Base-by-base conservation (phyloP, 164 flowering plant genomes). In the Litsea cubeba region DNA sequence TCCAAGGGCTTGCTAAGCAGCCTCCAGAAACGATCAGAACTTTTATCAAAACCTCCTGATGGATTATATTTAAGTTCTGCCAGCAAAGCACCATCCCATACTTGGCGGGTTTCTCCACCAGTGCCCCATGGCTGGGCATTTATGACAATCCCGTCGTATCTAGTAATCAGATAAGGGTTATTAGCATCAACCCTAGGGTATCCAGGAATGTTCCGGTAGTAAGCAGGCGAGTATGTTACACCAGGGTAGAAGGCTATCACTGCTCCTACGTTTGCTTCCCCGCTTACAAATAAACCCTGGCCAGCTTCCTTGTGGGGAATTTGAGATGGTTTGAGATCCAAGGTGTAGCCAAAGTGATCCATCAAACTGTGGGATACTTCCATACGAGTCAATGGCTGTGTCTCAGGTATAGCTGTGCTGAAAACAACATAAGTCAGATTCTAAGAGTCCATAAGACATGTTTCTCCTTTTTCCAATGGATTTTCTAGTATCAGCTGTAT, bases 51-150 rank as follows among this genome's bases (percentile, higher is more conserved):
- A 32, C 51, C 77, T 75, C 80, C 70, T 14, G 73, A 65, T 11
- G 75, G 2, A 60, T 35, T 74, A 8, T 79, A 75, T 2, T 49
- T 75, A 51, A 70, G 65, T 66, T 83, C 79, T 26, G 82, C 73
- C 30, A 79, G 62, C 15, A 68, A 76, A 54, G 68, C 74, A 24
- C 91, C 92, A 77, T 88, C 82, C 98, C 99, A 95, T 15, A 85
- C n/a, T 69, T 87, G 91, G 58, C 92, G 90, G 30, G 82, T 72
- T 68, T 89, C 93, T 58, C 89, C 90, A 15, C 99, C 98, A 35
- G 63, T 23, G 24, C 98, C 98, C 99, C 99, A 93, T 54, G 99
- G 98, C 82, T 93, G 88, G 35, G 95, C 97, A 84, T 95, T 89
- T 46, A 95, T 93, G 68, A 93, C 89, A 35, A 80, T 87, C 6